These are phyloP conservation scores for Candida succiphila DNA, from an alignment of 805 yeast genomes.

Conservation along the genomic window DNA sequence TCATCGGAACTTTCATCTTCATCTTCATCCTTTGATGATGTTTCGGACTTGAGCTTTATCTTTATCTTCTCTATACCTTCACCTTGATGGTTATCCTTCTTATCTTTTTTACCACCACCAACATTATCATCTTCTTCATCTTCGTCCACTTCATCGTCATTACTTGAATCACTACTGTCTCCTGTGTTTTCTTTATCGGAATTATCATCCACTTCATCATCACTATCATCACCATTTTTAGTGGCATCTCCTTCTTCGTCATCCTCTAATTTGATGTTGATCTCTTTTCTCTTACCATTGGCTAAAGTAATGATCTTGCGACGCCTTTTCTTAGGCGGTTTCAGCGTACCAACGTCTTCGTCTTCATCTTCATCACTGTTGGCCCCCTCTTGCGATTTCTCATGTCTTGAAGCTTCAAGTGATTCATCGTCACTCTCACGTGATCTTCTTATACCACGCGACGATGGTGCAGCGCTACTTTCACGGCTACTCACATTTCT, in stretches of 20 bases:
- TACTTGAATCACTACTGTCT: slow-evolving; percentile 4
- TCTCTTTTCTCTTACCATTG: slow-evolving; percentile 13
- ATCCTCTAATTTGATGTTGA: slow-evolving; percentile 3
- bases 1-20: slow-evolving; percentile 1
- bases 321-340: slow-evolving; percentile 10
- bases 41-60: slow-evolving; percentile 6
- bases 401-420: slow-evolving; percentile 22
- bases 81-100: slow-evolving; percentile 1
- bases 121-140: slow-evolving; percentile 1
- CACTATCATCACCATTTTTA: slow-evolving; percentile 3
- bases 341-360: slow-evolving; percentile 9
- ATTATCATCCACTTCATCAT: slow-evolving; percentile 6
- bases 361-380: slow-evolving; percentile 3
- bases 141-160: slow-evolving; percentile 2
- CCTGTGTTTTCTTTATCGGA: slow-evolving; percentile 1
- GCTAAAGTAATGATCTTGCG: slow-evolving; percentile 11
- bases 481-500: neutral
- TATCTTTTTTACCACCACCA: slow-evolving; percentile 1
- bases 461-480: neutral
- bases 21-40: neutral
- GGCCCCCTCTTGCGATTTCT: neutral
- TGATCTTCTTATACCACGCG: neutral
- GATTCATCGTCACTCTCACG: slow-evolving; percentile 3
- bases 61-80: slow-evolving; percentile 1
- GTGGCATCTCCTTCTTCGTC: slow-evolving; percentile 1